A percentile compares a stretch with the other conserved stretches of the same genome.
phyloP scores from a whole-genome alignment of 352 stramenopile species.

The Pythium phragmitis region DNA sequence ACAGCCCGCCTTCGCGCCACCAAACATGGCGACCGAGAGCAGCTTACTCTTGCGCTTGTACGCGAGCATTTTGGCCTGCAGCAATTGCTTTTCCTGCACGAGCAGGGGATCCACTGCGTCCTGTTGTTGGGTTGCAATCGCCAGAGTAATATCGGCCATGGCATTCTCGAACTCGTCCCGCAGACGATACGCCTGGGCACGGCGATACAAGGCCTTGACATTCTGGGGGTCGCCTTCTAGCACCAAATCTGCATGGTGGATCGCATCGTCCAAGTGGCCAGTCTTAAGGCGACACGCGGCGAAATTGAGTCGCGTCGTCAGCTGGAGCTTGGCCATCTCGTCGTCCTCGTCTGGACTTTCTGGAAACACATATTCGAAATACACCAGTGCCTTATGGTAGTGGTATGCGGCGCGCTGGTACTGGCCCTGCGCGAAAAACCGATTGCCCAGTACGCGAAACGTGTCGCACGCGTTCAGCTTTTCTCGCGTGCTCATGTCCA shows the following conservation, averaged over 20 bases:
- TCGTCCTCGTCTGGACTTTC: constrained; percentile 58
- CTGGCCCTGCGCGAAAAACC: constrained; percentile 78
- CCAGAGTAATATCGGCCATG: constrained; percentile 42
- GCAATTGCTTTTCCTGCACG: constrained; percentile 52
- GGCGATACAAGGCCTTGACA: constrained; percentile 70
- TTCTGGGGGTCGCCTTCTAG: constrained; percentile 51
- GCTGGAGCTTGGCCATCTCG: constrained; percentile 48
- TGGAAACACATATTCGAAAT: constrained; percentile 87
- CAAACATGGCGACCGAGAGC: constrained; percentile 77
- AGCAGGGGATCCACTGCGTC: constrained; percentile 33
- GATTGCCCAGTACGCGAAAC: constrained; percentile 66
- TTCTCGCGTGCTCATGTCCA: constrained; percentile 74
- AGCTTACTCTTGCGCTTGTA: constrained; percentile 70
- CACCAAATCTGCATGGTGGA: constrained; percentile 60
- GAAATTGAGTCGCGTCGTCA: constrained; percentile 75
- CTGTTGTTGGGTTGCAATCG: constrained; percentile 25
- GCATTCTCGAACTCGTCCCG: constrained; percentile 72
- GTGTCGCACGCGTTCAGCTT: constrained; percentile 70
- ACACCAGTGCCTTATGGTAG: constrained; percentile 81
- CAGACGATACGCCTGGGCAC: constrained; percentile 60
- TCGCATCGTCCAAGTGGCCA: constrained; percentile 65
- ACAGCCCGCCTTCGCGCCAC: neutral
- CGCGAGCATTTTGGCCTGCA: constrained; percentile 66
- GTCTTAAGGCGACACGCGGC: constrained; percentile 72
- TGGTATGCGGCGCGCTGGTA: constrained; percentile 78